phyloP scores from a whole-genome alignment of 371 early-diverging fungal species.

The Phascolomyces articulosus region DNA sequence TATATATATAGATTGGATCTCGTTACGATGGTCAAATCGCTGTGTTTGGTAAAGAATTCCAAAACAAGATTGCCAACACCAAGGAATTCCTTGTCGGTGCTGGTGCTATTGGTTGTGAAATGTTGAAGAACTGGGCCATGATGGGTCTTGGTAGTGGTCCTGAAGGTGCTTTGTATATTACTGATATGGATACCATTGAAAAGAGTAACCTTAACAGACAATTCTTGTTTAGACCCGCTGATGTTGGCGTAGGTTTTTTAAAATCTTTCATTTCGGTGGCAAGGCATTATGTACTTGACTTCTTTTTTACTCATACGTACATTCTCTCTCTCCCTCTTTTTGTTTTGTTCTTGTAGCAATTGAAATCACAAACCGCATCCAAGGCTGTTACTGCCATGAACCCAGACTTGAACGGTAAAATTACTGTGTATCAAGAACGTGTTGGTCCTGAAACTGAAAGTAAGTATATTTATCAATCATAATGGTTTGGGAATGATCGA shows the following conservation, averaged over 20 bases:
- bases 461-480: slow-evolving; percentile 18
- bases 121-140: slow-evolving; percentile 99
- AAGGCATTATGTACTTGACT: not conserved
- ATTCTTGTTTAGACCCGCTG: slow-evolving; percentile 94
- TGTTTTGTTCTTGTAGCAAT: slow-evolving; percentile 47
- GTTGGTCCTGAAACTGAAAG: slow-evolving; percentile 97
- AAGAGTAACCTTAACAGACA: slow-evolving; percentile 98
- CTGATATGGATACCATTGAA: slow-evolving; percentile 99
- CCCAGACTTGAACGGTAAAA: slow-evolving; percentile 81
- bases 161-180: slow-evolving; percentile 87
- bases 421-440: slow-evolving; percentile 90
- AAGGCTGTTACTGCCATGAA: slow-evolving; percentile 95
- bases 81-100: slow-evolving; percentile 98
- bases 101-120: slow-evolving; percentile 99
- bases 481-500: too few species aligned
- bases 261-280: not conserved
- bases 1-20: slow-evolving; percentile 55
- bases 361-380: slow-evolving; percentile 96
- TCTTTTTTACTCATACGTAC: not conserved
- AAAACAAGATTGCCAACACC: slow-evolving; percentile 85
- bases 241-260: slow-evolving; percentile 73
- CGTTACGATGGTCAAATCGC: slow-evolving; percentile 96
- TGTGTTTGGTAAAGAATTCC: slow-evolving; percentile 94
- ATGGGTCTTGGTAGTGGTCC: slow-evolving; percentile 96
- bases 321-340: slow-evolving; percentile 6